phyloP scores from a whole-genome alignment of 73 alveolate genomes.

The Tetrahymena borealis region DNA sequence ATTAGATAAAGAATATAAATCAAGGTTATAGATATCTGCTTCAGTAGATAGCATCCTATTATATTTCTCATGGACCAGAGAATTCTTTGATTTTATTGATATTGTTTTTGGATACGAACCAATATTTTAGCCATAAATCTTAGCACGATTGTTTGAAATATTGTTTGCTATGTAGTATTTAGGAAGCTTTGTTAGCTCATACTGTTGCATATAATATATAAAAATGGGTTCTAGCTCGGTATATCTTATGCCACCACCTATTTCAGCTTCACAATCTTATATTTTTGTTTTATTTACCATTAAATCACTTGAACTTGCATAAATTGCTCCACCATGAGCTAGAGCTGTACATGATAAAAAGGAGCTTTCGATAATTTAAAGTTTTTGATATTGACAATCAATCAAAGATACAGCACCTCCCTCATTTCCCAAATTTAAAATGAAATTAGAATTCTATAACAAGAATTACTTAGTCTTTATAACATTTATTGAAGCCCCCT shows the following conservation, averaged over 20 bases:
- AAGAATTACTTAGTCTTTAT: background rate
- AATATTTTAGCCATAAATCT: background rate
- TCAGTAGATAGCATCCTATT: background rate
- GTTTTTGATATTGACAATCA: background rate
- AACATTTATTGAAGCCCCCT: background rate
- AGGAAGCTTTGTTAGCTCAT: background rate
- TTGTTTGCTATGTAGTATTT: background rate
- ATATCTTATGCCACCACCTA: background rate
- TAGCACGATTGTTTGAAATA: background rate
- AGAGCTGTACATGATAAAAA: background rate
- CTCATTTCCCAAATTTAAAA: background rate
- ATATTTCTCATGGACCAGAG: background rate
- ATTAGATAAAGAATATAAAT: background rate
- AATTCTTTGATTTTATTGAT: background rate
- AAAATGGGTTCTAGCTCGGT: background rate
- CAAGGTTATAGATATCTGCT: background rate
- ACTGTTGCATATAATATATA: background rate
- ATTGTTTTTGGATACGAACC: background rate
- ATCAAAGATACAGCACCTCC: background rate
- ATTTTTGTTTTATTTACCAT: background rate
- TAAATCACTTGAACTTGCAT: background rate
- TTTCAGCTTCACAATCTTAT: background rate
- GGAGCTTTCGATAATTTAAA: background rate
- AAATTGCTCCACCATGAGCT: background rate
- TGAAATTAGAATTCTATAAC: background rate